Evolutionary conservation across 345 rosid species (phyloP).

Genomic region (Sonneratia alba): DNA sequence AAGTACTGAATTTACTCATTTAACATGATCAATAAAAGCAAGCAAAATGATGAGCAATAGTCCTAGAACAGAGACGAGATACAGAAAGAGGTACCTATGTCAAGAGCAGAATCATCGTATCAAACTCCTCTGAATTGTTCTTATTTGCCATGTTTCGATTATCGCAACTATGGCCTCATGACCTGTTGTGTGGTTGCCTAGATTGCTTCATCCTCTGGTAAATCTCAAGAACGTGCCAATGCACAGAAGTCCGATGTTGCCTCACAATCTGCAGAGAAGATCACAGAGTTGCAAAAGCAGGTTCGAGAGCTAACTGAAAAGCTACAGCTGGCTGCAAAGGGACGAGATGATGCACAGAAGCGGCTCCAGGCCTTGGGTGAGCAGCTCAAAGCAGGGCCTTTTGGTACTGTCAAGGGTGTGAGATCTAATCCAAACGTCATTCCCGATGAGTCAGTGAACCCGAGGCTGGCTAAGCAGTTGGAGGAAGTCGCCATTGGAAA

Average conservation of each 20-base stretch:
- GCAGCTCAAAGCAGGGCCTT: conserved; percentile 34
- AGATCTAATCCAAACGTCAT: conserved; percentile 32
- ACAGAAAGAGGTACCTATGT: too few species aligned
- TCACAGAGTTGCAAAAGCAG: conserved; percentile 28
- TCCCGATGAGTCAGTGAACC: conserved; percentile 39
- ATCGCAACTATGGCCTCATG: too few species aligned
- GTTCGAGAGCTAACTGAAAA: conserved; percentile 27
- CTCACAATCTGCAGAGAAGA: conserved; percentile 23
- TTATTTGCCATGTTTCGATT: neutral
- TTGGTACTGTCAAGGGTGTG: conserved; percentile 37
- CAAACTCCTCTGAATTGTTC: too few species aligned
- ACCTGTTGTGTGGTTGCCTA: neutral
- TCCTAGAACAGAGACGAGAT: too few species aligned
- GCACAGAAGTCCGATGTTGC: conserved; percentile 26
- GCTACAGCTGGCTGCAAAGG: conserved; percentile 31
- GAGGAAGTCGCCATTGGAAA: conserved; percentile 24
- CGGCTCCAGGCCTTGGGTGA: conserved; percentile 26
- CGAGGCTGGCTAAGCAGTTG: conserved; percentile 29
- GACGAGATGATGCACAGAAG: conserved; percentile 33
- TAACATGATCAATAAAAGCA: too few species aligned
- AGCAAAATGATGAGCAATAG: too few species aligned
- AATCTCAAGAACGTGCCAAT: conserved; percentile 24
- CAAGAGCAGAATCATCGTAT: too few species aligned
- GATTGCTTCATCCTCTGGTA: conserved; percentile 15
- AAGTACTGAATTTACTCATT: too few species aligned